Base-by-base conservation (phyloP, 2,329 filamentous ascomycete species). In the Incumbomyces delicatus region DNA sequence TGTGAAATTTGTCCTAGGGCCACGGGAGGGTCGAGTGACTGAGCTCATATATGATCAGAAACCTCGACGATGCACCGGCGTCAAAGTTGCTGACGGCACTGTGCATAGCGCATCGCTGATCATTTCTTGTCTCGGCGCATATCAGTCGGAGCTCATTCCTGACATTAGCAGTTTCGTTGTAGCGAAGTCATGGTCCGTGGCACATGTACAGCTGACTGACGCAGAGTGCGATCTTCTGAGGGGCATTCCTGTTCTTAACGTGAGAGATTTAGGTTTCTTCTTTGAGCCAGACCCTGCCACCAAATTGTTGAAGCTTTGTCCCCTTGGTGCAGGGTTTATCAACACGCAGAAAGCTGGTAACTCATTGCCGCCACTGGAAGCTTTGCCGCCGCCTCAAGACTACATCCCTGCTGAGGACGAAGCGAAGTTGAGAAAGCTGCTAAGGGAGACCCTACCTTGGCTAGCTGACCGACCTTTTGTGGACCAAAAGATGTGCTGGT, bases 201-300 rank as follows among this genome's bases (percentile, higher is more conserved):
- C 74, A 0, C 78, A 82, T 54, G 65, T 81, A 1, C 71, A 74
- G 40, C 67, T 82, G 1, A 77, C 69, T 0, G 66, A 73, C 5
- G 68, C 70, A 0, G 78, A 83, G 58, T 70, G 73, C 0, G 67
- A 70, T 2, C 63, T 62, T 4, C 69, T 83, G 1, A 69, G 72
- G 1, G 74, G 75, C 2, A 76, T 82, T 10, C 78, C 79, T 0
- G 75, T 80, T 0, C 78, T 74, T 0, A 78, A 80, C 44, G 73
- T 74, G 1, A 71, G 78, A 1, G 78, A 82, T 50, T 63, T 81
- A 0, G 78, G 78, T 0, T 82, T 82, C 65, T 77, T 80, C 62
- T 82, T 82, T 48, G 79, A 82, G 59, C 78, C 79, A 0, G 78
- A 82, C 52, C 72, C 69, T 0, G 66, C 69, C 50, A 80, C 77